These are phyloP conservation scores for Omphalea diandra DNA, from an alignment of 441 rosid genomes.

Conservation along the genomic window DNA sequence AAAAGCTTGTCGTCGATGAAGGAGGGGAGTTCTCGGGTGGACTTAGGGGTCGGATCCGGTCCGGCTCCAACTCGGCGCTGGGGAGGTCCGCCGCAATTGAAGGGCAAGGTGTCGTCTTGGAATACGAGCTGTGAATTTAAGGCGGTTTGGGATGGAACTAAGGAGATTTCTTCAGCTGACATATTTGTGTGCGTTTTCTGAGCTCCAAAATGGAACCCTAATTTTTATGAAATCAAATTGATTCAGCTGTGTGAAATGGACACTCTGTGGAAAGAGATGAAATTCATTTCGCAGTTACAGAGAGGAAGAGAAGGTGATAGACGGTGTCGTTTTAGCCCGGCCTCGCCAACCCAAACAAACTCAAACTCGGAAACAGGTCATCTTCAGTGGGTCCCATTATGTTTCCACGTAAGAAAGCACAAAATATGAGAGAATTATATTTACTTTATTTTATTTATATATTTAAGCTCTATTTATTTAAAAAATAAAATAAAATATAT, in stretches of 20 bases:
- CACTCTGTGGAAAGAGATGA: no score
- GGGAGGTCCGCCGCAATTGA: slow-evolving; percentile 33
- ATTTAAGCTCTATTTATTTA: no score
- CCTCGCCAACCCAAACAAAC: no score
- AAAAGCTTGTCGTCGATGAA: slow-evolving; percentile 57
- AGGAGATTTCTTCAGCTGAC: slow-evolving; percentile 49
- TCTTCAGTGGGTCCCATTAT: neutral
- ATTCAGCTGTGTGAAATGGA: neutral
- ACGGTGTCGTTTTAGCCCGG: slow-evolving; percentile 22
- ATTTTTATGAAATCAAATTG: slow-evolving; percentile 7
- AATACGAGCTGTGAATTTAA: slow-evolving; percentile 49
- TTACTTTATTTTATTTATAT: no score
- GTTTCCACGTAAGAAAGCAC: neutral
- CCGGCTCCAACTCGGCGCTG: slow-evolving; percentile 28
- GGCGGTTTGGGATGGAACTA: slow-evolving; percentile 30
- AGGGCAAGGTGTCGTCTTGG: slow-evolving; percentile 50
- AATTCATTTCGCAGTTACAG: neutral
- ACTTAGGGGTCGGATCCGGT: slow-evolving; percentile 30
- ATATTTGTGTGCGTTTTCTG: slow-evolving; percentile 30
- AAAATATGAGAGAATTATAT: no score
- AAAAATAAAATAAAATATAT: no score
- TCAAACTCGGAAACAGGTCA: neutral
- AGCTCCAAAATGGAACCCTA: slow-evolving; percentile 16
- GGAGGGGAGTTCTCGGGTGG: slow-evolving; percentile 49
- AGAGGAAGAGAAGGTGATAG: neutral